Conservation (phyloP, 1,284 basidiomycete species). For the Ustilago esculenta region DNA sequence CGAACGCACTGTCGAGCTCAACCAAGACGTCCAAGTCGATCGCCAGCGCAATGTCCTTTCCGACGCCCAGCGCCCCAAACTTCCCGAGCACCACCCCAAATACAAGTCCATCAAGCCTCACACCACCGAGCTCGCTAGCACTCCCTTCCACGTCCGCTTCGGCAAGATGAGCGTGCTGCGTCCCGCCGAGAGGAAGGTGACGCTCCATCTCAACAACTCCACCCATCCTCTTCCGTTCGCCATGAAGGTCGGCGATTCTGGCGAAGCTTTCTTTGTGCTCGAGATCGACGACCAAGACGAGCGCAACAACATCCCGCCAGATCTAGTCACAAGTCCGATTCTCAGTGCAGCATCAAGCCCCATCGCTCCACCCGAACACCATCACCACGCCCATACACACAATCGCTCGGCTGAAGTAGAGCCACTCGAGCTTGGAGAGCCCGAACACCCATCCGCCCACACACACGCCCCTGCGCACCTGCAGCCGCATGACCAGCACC, state of each 20-base stretch:
- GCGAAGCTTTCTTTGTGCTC: constrained; percentile 98
- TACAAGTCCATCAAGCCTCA: constrained; percentile 34
- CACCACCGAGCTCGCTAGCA: constrained; percentile 78
- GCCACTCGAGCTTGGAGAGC: constrained; percentile 52
- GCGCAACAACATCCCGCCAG: constrained; percentile 79
- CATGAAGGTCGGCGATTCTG: constrained; percentile 99
- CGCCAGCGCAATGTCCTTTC: constrained; percentile 21
- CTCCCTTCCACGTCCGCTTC: constrained; percentile 97
- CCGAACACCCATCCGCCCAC: too few relatives aligned
- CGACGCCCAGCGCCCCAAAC: constrained; percentile 6
- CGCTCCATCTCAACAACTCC: constrained; percentile 61
- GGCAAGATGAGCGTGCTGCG: constrained; percentile 96
- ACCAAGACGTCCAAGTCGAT: constrained; percentile 71
- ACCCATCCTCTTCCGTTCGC: constrained; percentile 80
- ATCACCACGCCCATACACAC: background rate
- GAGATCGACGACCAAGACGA: constrained; percentile 80
- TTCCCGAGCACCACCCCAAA: constrained; percentile 30
- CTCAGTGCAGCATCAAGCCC: constrained; percentile 64
- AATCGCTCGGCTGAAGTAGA: constrained; percentile 39
- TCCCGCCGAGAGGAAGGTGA: constrained; percentile 88
- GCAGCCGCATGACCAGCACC: constrained; percentile 24
- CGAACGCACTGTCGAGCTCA: constrained; percentile 69
- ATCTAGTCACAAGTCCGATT: constrained; percentile 88
- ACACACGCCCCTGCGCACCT: too few relatives aligned
- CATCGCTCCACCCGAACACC: constrained; percentile 12